These are phyloP conservation scores for Trichoderma asperelloides DNA, from an alignment of 495 filamentous ascomycete genomes.

Conservation along the genomic window DNA sequence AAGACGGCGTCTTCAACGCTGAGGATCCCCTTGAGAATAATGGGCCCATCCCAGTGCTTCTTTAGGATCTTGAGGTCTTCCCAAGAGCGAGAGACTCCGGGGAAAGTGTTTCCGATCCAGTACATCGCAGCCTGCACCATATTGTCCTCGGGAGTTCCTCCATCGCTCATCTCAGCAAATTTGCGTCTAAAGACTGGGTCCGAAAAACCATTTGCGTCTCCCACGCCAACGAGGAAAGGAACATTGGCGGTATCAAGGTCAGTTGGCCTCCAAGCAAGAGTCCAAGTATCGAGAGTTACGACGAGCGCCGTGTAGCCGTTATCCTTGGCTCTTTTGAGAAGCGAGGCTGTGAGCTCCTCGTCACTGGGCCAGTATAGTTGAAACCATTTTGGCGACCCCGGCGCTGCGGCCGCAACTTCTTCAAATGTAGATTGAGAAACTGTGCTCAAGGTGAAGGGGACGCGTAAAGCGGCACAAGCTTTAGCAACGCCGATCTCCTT, in stretches of 20 bases:
- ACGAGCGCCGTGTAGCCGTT: constrained; percentile 47
- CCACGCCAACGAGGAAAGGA: constrained; percentile 42
- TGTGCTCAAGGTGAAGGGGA: constrained; percentile 48
- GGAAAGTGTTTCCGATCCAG: constrained; percentile 44
- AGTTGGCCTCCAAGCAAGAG: constrained; percentile 50
- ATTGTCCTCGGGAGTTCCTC: constrained; percentile 20
- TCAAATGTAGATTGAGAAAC: constrained; percentile 30
- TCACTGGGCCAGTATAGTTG: constrained; percentile 64
- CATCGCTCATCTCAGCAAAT: constrained; percentile 19
- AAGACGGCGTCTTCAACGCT: constrained; percentile 26
- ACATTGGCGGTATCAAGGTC: constrained; percentile 56
- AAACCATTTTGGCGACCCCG: constrained; percentile 35
- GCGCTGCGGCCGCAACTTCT: constrained; percentile 24
- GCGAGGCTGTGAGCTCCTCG: constrained; percentile 48
- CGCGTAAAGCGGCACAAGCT: constrained; percentile 41
- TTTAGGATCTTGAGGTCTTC: constrained; percentile 46
- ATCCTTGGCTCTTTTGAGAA: constrained; percentile 55
- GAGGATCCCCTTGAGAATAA: constrained; percentile 40
- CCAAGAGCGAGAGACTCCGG: constrained; percentile 47
- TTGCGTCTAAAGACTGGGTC: constrained; percentile 53
- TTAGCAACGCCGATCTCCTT: constrained; percentile 45
- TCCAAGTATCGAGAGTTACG: constrained; percentile 55
- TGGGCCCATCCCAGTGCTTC: constrained; percentile 52
- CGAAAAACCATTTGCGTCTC: constrained; percentile 39
- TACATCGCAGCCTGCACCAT: constrained; percentile 20